Conservation (phyloP, 345 rosid genomes). For the Durio zibethinus region DNA sequence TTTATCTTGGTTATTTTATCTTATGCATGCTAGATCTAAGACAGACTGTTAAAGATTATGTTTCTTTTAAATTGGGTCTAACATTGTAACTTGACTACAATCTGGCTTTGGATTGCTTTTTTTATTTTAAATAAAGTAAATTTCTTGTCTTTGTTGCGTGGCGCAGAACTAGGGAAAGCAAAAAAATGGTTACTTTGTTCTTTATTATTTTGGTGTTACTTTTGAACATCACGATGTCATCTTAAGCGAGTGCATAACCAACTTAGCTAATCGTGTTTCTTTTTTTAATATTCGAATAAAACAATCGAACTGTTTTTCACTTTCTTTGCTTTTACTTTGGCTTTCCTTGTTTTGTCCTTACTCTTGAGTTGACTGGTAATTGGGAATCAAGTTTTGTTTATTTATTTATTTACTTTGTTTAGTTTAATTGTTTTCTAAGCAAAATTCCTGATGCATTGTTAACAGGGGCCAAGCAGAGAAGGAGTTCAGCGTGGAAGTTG, state of each 20-base stretch:
- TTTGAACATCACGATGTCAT: too few species aligned
- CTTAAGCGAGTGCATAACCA: too few species aligned
- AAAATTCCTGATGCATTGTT: not conserved
- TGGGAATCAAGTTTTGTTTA: not conserved
- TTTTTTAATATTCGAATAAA: too few species aligned
- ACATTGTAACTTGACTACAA: not conserved
- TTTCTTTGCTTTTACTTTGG: conserved; percentile 20
- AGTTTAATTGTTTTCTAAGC: not conserved
- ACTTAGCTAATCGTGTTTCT: too few species aligned
- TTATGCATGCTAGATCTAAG: conserved; percentile 23
- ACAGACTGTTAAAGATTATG: conserved; percentile 4
- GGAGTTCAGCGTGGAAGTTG: conserved; percentile 95
- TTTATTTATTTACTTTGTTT: not conserved
- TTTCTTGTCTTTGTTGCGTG: not conserved
- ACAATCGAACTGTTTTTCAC: not conserved
- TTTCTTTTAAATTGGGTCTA: not conserved
- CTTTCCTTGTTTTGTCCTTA: not conserved
- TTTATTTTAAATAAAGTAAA: not conserved
- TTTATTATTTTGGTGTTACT: conserved; percentile 19
- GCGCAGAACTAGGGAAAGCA: conserved; percentile 21
- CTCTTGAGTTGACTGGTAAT: not conserved
- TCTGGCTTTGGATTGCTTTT: conserved; percentile 3
- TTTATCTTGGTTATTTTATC: conserved; percentile 3
- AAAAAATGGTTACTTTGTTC: conserved; percentile 28
- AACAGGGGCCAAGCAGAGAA: conserved; percentile 92